Conservation (phyloP, 148 eudicot species). For the Fagopyrum homotropicum region DNA sequence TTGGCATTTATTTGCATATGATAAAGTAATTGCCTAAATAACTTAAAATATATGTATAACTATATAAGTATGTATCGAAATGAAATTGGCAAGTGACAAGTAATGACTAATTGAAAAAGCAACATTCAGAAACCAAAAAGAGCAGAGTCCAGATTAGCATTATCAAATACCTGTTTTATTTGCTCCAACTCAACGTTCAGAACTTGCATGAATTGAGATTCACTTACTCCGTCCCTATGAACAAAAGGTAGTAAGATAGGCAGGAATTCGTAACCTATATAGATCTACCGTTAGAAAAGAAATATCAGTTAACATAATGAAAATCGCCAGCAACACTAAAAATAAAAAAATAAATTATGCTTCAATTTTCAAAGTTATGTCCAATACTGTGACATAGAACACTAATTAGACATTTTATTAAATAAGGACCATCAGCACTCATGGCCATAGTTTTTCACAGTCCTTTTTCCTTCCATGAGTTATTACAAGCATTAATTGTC, state of each 20-base stretch:
- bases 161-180: conserved; percentile 57
- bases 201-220: conserved; percentile 75
- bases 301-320: background rate
- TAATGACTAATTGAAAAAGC: background rate
- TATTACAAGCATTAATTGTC: too few relatives aligned
- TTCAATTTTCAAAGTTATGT: too few relatives aligned
- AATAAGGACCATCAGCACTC: too few relatives aligned
- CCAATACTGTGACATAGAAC: too few relatives aligned
- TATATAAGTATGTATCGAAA: background rate
- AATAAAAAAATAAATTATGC: too few relatives aligned
- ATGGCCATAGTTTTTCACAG: too few relatives aligned
- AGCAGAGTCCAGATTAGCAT: background rate
- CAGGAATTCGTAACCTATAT: background rate
- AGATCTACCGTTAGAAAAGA: background rate
- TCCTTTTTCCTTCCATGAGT: too few relatives aligned
- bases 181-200: conserved; percentile 78
- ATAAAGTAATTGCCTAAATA: background rate
- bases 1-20: background rate
- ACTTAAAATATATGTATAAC: background rate
- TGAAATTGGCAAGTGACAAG: background rate
- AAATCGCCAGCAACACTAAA: background rate
- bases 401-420: too few relatives aligned
- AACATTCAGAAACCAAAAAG: background rate
- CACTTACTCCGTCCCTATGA: conserved; percentile 85
- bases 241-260: conserved; percentile 7